A percentile compares a stretch with the other conserved stretches of the same genome.
These are phyloP conservation scores for Monilinia vaccinii-corymbosi DNA, from an alignment of 2,329 filamentous ascomycete genomes.

Conservation along the genomic window DNA sequence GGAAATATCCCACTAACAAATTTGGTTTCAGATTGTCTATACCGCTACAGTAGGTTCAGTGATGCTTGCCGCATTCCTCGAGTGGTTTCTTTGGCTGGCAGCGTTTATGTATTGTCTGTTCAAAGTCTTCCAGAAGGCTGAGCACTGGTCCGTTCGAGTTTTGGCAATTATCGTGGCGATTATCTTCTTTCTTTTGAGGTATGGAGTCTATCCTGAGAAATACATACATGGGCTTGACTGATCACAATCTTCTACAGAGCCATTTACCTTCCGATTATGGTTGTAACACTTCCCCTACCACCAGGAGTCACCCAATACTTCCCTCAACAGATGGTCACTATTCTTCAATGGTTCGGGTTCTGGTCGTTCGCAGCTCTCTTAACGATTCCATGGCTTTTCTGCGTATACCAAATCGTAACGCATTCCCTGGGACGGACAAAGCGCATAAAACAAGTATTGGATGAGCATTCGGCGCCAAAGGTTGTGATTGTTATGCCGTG, in stretches of 20 bases:
- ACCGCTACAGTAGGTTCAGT: conserved; percentile 70
- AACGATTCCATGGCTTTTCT: conserved; percentile 85
- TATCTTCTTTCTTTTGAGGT: conserved; percentile 70
- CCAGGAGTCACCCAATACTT: conserved; percentile 62
- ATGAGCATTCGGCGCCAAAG: conserved; percentile 81
- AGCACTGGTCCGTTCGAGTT: conserved; percentile 73
- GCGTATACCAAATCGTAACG: conserved; percentile 83
- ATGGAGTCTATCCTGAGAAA: conserved; percentile 24
- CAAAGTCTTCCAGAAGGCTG: conserved; percentile 84
- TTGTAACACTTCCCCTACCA: conserved; percentile 83
- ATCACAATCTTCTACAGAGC: conserved; percentile 39
- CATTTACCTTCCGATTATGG: conserved; percentile 88
- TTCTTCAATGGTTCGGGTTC: conserved; percentile 92
- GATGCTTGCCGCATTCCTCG: conserved; percentile 76
- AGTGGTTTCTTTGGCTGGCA: conserved; percentile 93
- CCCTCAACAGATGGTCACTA: conserved; percentile 55
- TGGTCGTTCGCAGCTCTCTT: conserved; percentile 83
- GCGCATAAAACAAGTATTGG: conserved; percentile 73
- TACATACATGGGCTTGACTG: not conserved
- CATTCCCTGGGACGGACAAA: conserved; percentile 75
- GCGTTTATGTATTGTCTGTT: conserved; percentile 85
- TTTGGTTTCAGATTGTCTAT: conserved; percentile 62
- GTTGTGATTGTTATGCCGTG: conserved; percentile 95
- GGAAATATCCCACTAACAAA: conserved; percentile 8
- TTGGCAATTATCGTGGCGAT: conserved; percentile 68